Evolutionary conservation across 2,329 filamentous ascomycete genomes (phyloP).

Genomic region (Aspergillus spinulosporus): DNA sequence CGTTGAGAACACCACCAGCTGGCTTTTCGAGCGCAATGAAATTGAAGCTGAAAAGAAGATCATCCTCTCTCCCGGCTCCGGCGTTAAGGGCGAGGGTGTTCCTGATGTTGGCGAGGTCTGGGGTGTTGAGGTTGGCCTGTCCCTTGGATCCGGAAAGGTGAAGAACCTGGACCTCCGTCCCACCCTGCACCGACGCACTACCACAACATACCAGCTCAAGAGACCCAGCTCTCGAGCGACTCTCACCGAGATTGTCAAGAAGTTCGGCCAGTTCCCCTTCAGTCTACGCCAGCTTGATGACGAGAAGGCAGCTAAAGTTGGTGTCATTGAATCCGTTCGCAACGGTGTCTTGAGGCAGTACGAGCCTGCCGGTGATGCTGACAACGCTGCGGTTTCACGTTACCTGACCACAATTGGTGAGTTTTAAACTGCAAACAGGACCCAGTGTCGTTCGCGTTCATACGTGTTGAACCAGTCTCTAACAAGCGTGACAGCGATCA

Average conservation of each 20-base stretch:
- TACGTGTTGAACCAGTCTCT: constrained; percentile 3
- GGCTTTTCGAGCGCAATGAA: constrained; percentile 94
- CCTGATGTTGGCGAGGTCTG: constrained; percentile 92
- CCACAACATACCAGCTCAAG: constrained; percentile 89
- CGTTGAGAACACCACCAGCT: constrained; percentile 97
- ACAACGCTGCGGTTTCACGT: constrained; percentile 78
- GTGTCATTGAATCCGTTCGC: constrained; percentile 93
- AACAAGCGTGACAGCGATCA: constrained; percentile 66
- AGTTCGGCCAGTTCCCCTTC: constrained; percentile 97
- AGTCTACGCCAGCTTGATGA: constrained; percentile 95
- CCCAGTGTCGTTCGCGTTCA: background rate
- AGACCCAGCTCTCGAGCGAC: constrained; percentile 89
- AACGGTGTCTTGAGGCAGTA: constrained; percentile 92
- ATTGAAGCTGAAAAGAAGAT: constrained; percentile 99
- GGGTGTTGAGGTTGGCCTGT: constrained; percentile 96
- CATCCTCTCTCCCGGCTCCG: constrained; percentile 77
- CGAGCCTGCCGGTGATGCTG: constrained; percentile 93
- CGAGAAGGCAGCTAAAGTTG: constrained; percentile 92
- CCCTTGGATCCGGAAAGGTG: constrained; percentile 87
- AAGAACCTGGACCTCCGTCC: constrained; percentile 85
- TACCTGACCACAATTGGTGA: constrained; percentile 90
- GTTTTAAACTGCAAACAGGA: constrained; percentile 38
- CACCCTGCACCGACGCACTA: constrained; percentile 90
- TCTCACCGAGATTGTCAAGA: constrained; percentile 92
- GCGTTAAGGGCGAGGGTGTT: constrained; percentile 83